These are phyloP conservation scores for Circinella umbellata DNA, from an alignment of 371 early-diverging fungal genomes.

Conservation along the genomic window DNA sequence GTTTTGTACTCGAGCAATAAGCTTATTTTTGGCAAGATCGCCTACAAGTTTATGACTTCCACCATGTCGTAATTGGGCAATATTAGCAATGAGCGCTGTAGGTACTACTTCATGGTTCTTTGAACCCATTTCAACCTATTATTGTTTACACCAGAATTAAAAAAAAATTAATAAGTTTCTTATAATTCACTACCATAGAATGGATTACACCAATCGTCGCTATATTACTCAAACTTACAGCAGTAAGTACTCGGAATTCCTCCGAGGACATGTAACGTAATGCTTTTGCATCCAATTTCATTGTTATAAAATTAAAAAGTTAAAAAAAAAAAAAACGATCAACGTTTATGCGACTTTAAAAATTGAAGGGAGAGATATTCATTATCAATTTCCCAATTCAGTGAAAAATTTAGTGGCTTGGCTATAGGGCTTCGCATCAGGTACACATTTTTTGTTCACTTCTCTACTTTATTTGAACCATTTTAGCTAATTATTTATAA, in stretches of 20 bases:
- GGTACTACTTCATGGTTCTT: constrained; percentile 98
- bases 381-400: no score
- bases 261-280: constrained; percentile 92
- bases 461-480: no score
- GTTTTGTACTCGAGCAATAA: constrained; percentile 88
- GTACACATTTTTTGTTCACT: no score
- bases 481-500: no score
- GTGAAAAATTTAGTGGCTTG: no score
- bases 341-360: not conserved
- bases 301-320: constrained; percentile 28
- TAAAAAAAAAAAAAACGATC: no score
- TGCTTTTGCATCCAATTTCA: constrained; percentile 96
- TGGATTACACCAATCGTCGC: no score
- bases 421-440: no score
- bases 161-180: not conserved
- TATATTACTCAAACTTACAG: constrained; percentile 57
- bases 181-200: no score
- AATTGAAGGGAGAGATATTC: not conserved
- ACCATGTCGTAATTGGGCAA: constrained; percentile 88
- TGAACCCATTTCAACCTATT: constrained; percentile 93
- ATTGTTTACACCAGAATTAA: not conserved
- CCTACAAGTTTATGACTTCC: constrained; percentile 84
- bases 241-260: constrained; percentile 95
- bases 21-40: constrained; percentile 85
- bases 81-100: constrained; percentile 82